Evolutionary conservation across 441 rosid species (phyloP).

Genomic region (Breynia disticha): DNA sequence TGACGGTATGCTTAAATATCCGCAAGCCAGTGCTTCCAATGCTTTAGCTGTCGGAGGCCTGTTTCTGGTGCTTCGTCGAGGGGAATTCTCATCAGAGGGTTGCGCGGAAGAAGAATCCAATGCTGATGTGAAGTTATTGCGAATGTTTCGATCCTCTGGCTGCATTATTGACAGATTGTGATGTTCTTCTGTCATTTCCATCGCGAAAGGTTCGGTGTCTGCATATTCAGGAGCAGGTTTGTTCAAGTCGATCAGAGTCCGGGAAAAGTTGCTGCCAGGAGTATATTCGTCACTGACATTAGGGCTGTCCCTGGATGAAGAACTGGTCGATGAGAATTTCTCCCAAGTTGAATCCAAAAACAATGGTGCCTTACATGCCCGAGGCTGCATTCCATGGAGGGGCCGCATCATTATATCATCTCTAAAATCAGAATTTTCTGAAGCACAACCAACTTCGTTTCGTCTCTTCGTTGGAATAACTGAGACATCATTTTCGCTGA

Average conservation of each 20-base stretch:
- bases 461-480: slow-evolving; percentile 9
- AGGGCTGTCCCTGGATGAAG: slow-evolving; percentile 20
- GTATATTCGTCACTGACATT: slow-evolving; percentile 19
- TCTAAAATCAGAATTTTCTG: slow-evolving; percentile 10
- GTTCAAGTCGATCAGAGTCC: slow-evolving; percentile 37
- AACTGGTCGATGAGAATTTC: slow-evolving; percentile 20
- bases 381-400: too few relatives aligned
- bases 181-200: slow-evolving; percentile 15
- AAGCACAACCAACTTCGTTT: slow-evolving; percentile 8
- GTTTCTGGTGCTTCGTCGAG: slow-evolving; percentile 36
- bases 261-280: slow-evolving; percentile 13
- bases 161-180: slow-evolving; percentile 7
- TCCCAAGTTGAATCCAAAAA: slow-evolving; percentile 18
- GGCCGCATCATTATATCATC: slow-evolving; percentile 3
- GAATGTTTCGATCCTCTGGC: background rate
- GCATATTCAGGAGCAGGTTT: slow-evolving; percentile 25
- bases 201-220: slow-evolving; percentile 20
- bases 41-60: slow-evolving; percentile 33
- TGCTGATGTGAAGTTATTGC: slow-evolving; percentile 1
- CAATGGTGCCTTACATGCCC: background rate
- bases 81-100: slow-evolving; percentile 10
- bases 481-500: background rate
- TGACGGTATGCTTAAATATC: slow-evolving; percentile 26
- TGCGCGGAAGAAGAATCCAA: slow-evolving; percentile 17
- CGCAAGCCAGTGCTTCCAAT: slow-evolving; percentile 35